Evolutionary conservation across 1,139 yeast species (phyloP).

Genomic region (Meyerozyma guilliermondii): DNA sequence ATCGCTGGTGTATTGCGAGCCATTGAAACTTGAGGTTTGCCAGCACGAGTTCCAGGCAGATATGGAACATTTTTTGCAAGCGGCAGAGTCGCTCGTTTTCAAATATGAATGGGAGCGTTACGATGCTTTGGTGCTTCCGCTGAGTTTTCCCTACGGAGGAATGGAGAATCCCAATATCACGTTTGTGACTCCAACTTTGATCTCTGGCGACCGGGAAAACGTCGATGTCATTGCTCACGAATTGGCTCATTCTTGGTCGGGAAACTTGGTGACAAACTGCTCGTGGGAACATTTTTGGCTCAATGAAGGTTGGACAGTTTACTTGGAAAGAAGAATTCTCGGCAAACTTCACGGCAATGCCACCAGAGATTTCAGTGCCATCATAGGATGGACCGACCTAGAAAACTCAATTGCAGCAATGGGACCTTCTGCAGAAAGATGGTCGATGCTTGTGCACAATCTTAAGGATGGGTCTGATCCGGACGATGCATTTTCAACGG

Average conservation of each 20-base stretch:
- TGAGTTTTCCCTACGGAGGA: conserved; percentile 90
- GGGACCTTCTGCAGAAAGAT: conserved; percentile 49
- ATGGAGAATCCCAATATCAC: conserved; percentile 95
- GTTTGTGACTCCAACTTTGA: conserved; percentile 85
- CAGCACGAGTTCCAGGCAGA: conserved; percentile 79
- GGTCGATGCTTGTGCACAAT: conserved; percentile 65
- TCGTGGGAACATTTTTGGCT: conserved; percentile 95
- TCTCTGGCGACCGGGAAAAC: conserved; percentile 81
- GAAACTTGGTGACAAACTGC: conserved; percentile 82
- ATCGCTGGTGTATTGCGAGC: conserved; percentile 78
- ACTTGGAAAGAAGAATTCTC: conserved; percentile 77
- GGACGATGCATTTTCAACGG: conserved; percentile 83
- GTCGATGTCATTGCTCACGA: conserved; percentile 91
- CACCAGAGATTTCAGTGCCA: conserved; percentile 73
- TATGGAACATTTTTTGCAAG: conserved; percentile 69
- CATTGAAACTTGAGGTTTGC: conserved; percentile 60
- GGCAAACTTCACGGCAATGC: conserved; percentile 75
- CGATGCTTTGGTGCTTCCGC: conserved; percentile 76
- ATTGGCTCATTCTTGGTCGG: conserved; percentile 90
- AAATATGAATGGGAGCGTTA: conserved; percentile 83
- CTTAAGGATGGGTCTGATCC: conserved; percentile 68
- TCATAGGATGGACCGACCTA: conserved; percentile 85
- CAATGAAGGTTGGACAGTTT: conserved; percentile 96
- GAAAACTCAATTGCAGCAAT: conserved; percentile 59
- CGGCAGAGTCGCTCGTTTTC: conserved; percentile 79